Percentiles rank a stretch among this genome's conserved stretches.
phyloP scores from a whole-genome alignment of 192 early-diverging fungal species.

The Globomyces pollinis-pini region DNA sequence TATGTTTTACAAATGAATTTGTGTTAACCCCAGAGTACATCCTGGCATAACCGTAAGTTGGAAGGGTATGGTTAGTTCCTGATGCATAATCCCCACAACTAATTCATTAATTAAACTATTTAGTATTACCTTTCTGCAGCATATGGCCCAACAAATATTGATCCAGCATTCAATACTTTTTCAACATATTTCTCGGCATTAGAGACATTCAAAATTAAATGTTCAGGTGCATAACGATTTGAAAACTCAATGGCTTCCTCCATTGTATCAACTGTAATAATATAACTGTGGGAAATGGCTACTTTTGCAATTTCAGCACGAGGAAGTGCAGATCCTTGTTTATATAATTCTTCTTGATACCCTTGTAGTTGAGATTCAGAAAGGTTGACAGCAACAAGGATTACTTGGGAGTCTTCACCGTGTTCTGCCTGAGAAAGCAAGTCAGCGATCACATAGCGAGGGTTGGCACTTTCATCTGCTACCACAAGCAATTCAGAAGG shows the following conservation, averaged over 20 bases:
- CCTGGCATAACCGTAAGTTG: constrained; percentile 94
- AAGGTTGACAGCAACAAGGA: constrained; percentile 79
- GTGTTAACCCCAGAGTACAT: constrained; percentile 99
- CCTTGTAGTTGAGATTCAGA: constrained; percentile 55
- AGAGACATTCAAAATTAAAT: constrained; percentile 90
- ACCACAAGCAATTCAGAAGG: constrained; percentile 98
- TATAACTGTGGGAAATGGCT: constrained; percentile 79
- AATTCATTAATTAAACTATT: neutral
- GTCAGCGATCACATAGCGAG: constrained; percentile 91
- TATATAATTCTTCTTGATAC: constrained; percentile 72
- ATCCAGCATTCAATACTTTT: constrained; percentile 81
- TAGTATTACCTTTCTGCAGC: constrained; percentile 78
- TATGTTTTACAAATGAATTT: constrained; percentile 92
- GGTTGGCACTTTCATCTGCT: constrained; percentile 75
- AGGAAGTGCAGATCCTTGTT: constrained; percentile 78
- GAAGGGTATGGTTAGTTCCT: constrained; percentile 98
- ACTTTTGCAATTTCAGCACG: constrained; percentile 83
- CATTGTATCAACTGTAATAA: constrained; percentile 60
- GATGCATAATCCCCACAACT: constrained; percentile 99
- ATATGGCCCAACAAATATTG: constrained; percentile 93
- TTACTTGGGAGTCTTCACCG: constrained; percentile 92
- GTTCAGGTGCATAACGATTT: constrained; percentile 95
- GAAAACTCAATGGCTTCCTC: constrained; percentile 83
- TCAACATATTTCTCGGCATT: constrained; percentile 57
- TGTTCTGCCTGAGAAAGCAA: constrained; percentile 97